These are phyloP conservation scores for Tilletia walkeri DNA, from an alignment of 1,284 basidiomycete species.

Conservation along the genomic window DNA sequence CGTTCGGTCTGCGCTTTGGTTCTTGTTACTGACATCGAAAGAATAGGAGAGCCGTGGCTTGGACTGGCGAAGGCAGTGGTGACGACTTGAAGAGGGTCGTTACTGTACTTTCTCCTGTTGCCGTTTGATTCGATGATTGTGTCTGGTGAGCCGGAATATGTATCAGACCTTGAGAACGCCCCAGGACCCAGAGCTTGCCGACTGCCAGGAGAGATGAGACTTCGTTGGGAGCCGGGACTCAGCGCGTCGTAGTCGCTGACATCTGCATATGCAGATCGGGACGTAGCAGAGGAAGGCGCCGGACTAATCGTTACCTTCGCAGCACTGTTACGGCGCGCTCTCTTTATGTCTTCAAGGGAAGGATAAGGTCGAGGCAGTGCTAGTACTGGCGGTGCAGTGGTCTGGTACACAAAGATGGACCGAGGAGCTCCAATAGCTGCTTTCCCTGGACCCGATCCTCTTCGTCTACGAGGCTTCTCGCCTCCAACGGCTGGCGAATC, in stretches of 20 bases:
- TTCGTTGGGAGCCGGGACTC: neutral
- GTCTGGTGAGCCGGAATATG: too few species aligned
- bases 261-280: neutral
- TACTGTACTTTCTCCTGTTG: too few species aligned
- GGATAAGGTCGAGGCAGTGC: neutral
- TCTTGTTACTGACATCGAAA: too few species aligned
- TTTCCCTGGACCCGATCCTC: neutral
- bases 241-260: constrained; percentile 2
- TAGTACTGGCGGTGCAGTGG: neutral
- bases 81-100: too few species aligned
- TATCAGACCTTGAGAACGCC: too few species aligned
- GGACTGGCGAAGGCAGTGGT: too few species aligned
- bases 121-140: too few species aligned
- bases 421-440: neutral
- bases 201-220: too few species aligned
- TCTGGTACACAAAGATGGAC: neutral
- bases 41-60: too few species aligned
- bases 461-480: neutral
- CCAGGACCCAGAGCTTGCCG: too few species aligned
- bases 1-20: too few species aligned
- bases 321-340: neutral
- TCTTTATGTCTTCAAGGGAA: neutral
- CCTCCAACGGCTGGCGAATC: neutral
- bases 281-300: neutral
- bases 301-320: neutral